phyloP scores from a whole-genome alignment of 352 stramenopile genomes.

The Pythium utonaiense region DNA sequence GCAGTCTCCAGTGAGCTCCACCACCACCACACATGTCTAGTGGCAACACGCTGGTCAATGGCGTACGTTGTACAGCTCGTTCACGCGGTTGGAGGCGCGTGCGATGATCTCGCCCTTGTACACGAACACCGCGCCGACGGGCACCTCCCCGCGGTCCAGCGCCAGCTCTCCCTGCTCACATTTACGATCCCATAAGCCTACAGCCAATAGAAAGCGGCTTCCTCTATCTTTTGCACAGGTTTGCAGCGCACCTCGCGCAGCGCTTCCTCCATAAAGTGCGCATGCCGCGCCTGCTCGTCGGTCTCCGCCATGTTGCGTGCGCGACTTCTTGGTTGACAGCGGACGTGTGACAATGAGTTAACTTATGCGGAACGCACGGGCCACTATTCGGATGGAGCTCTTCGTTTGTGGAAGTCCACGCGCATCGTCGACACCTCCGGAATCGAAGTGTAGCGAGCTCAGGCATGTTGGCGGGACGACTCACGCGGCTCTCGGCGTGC shows the following conservation, averaged over 20 bases:
- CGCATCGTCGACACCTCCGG: slow-evolving; percentile 1
- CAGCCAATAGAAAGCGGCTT: not conserved
- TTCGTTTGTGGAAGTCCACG: not conserved
- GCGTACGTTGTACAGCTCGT: slow-evolving; percentile 81
- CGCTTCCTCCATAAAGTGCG: slow-evolving; percentile 70
- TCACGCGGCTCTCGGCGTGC: slow-evolving; percentile 23
- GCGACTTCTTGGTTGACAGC: not conserved
- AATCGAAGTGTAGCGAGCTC: slow-evolving; percentile 7
- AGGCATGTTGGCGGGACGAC: slow-evolving; percentile 27
- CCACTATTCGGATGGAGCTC: slow-evolving; percentile 6
- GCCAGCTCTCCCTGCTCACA: slow-evolving; percentile 65
- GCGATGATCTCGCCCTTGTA: slow-evolving; percentile 72
- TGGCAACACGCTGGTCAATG: not conserved
- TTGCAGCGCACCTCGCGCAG: slow-evolving; percentile 46
- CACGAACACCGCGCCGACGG: slow-evolving; percentile 92
- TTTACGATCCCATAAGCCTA: not conserved
- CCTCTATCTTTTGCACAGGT: not conserved
- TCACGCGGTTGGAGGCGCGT: slow-evolving; percentile 82
- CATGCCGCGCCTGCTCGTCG: slow-evolving; percentile 28
- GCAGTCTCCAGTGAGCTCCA: not conserved
- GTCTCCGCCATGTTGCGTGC: slow-evolving; percentile 6
- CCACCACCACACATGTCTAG: not conserved
- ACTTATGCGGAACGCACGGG: slow-evolving; percentile 6
- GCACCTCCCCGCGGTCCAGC: slow-evolving; percentile 79
- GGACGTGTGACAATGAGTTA: slow-evolving; percentile 4